These are phyloP conservation scores for Metschnikowia chrysomelidarum DNA, from an alignment of 805 yeast species.

Conservation along the genomic window DNA sequence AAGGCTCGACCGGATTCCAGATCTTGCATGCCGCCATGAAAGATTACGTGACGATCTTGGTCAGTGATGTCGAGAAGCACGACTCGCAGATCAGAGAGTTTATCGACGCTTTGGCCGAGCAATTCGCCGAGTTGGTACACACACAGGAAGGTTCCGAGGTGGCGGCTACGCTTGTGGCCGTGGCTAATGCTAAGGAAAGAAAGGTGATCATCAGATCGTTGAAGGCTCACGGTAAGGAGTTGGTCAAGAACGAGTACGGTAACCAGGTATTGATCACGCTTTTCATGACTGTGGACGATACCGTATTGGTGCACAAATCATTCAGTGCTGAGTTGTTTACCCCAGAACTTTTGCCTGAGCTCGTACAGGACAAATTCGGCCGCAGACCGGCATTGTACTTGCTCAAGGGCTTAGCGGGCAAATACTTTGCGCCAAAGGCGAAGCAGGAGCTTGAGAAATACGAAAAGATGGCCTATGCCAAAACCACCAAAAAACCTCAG, in stretches of 20 bases:
- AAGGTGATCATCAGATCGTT: slow-evolving; percentile 70
- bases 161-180: slow-evolving; percentile 75
- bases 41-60: slow-evolving; percentile 75
- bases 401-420: slow-evolving; percentile 73
- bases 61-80: slow-evolving; percentile 42
- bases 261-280: slow-evolving; percentile 74
- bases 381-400: slow-evolving; percentile 87
- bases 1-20: slow-evolving; percentile 95
- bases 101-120: slow-evolving; percentile 80
- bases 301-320: slow-evolving; percentile 75
- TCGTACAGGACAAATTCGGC: slow-evolving; percentile 70
- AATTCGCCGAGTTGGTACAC: slow-evolving; percentile 91
- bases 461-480: slow-evolving; percentile 51
- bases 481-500: slow-evolving; percentile 84
- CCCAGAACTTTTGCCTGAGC: slow-evolving; percentile 48
- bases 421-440: slow-evolving; percentile 72
- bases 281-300: slow-evolving; percentile 89
- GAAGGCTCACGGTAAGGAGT: slow-evolving; percentile 70
- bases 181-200: slow-evolving; percentile 90
- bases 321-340: slow-evolving; percentile 56
- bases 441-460: slow-evolving; percentile 60
- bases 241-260: slow-evolving; percentile 85
- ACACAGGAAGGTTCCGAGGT: slow-evolving; percentile 94
- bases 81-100: slow-evolving; percentile 72
- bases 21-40: slow-evolving; percentile 95